A percentile compares a stretch with the other conserved stretches of the same genome.
Evolutionary conservation across 345 rosid species (phyloP).

Genomic region (Eucalyptus cladocalyx): DNA sequence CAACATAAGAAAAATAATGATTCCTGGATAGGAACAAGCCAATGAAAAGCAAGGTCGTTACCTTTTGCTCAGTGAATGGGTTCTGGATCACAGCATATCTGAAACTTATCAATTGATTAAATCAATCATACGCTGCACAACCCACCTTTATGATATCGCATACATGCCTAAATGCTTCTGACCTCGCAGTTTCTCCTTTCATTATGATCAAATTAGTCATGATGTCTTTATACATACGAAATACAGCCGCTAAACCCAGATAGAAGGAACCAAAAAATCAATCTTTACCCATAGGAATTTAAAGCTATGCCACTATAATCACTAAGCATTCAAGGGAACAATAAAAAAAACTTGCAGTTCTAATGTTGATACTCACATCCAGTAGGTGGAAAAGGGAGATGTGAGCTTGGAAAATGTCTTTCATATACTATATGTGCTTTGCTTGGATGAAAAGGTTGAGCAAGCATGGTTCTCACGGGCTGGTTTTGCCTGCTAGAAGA

Average conservation of each 20-base stretch:
- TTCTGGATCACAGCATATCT: not conserved
- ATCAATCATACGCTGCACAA: not conserved
- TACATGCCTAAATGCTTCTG: not conserved
- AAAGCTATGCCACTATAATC: not conserved
- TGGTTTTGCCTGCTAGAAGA: not conserved
- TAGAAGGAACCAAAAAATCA: not conserved
- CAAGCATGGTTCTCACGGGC: not conserved
- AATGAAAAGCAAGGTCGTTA: not conserved
- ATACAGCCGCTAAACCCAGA: not conserved
- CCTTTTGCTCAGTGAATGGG: not conserved
- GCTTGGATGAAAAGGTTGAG: not conserved
- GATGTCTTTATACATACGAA: not conserved
- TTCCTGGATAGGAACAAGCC: not conserved
- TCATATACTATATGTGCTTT: not conserved
- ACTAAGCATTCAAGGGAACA: not conserved
- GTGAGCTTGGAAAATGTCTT: not conserved
- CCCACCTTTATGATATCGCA: not conserved
- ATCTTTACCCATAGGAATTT: not conserved
- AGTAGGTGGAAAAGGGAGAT: not conserved
- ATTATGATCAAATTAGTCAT: not conserved
- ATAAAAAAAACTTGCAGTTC: not conserved
- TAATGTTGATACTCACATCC: not conserved
- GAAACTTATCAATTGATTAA: not conserved
- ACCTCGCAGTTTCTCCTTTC: not conserved
- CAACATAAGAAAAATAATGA: not conserved